A percentile compares a stretch with the other conserved stretches of the same genome.
These are phyloP conservation scores for Chiua sp. DNA, from an alignment of 1,284 basidiomycete species.

Conservation along the genomic window DNA sequence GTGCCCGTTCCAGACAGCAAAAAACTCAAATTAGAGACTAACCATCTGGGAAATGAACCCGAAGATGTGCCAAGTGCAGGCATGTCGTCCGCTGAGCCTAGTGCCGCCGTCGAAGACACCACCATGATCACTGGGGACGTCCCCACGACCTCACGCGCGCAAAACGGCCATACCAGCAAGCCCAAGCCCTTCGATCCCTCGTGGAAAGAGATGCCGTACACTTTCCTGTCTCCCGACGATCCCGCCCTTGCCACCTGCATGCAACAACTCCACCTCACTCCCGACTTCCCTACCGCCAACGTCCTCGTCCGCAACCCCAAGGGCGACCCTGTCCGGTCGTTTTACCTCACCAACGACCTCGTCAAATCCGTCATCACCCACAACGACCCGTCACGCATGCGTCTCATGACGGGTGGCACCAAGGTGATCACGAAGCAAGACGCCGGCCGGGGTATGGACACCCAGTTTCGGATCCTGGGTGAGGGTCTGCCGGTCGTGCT, in stretches of 20 bases:
- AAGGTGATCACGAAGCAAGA: slow-evolving; percentile 83
- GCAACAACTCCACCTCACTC: slow-evolving; percentile 77
- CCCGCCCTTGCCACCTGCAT: slow-evolving; percentile 73
- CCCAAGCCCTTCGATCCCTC: slow-evolving; percentile 45
- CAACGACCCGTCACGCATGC: slow-evolving; percentile 87
- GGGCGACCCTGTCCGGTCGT: slow-evolving; percentile 79
- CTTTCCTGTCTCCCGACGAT: slow-evolving; percentile 76
- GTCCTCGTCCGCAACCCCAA: slow-evolving; percentile 89
- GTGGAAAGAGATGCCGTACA: slow-evolving; percentile 94
- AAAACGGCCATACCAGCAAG: slow-evolving; percentile 13
- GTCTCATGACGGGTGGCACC: slow-evolving; percentile 91
- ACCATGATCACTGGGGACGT: too few species aligned
- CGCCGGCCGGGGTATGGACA: slow-evolving; percentile 54
- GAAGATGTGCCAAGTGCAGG: slow-evolving; percentile 17
- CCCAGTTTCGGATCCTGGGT: slow-evolving; percentile 79
- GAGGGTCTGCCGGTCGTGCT: slow-evolving; percentile 88
- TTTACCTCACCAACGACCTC: slow-evolving; percentile 90
- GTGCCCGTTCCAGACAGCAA: slow-evolving; percentile 49
- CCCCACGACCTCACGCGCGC: background rate
- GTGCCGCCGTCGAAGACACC: slow-evolving; percentile 5
- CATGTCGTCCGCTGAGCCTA: slow-evolving; percentile 13
- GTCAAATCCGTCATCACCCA: slow-evolving; percentile 81
- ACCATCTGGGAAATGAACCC: slow-evolving; percentile 8
- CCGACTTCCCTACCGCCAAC: slow-evolving; percentile 79
- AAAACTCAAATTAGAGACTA: slow-evolving; percentile 47